These are phyloP conservation scores for Ephemerocybe angulata DNA, from an alignment of 768 basidiomycete species.

Conservation along the genomic window DNA sequence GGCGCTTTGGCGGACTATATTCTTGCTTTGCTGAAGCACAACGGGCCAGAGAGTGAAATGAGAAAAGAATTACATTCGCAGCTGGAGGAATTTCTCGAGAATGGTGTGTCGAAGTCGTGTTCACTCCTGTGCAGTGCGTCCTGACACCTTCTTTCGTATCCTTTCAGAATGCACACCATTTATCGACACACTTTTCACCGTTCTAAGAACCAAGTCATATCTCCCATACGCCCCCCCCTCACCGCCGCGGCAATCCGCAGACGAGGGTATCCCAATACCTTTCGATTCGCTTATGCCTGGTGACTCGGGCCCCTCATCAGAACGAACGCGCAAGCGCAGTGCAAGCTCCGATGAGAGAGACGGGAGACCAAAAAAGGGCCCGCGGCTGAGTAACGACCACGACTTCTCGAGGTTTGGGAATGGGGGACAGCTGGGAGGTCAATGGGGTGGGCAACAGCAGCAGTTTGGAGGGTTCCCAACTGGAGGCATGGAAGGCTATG, in stretches of 20 bases:
- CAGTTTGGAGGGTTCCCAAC: slow-evolving; percentile 29
- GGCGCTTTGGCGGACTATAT: slow-evolving; percentile 92
- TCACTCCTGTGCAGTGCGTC: slow-evolving; percentile 12
- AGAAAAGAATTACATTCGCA: slow-evolving; percentile 71
- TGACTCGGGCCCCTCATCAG: slow-evolving; percentile 39
- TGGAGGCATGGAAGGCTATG: slow-evolving; percentile 27
- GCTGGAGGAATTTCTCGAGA: slow-evolving; percentile 90
- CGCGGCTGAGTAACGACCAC: slow-evolving; percentile 60
- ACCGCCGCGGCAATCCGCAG: slow-evolving; percentile 36
- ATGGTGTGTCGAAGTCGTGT: slow-evolving; percentile 47
- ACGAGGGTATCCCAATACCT: slow-evolving; percentile 78
- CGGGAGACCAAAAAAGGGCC: slow-evolving; percentile 61
- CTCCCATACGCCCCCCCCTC: slow-evolving; percentile 60
- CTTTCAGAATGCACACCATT: slow-evolving; percentile 63
- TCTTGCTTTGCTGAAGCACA: slow-evolving; percentile 88
- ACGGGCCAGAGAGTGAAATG: slow-evolving; percentile 79
- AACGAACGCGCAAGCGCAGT: slow-evolving; percentile 61
- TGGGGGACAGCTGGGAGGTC: slow-evolving; percentile 35
- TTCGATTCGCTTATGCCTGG: slow-evolving; percentile 50
- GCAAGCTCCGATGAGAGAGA: slow-evolving; percentile 61
- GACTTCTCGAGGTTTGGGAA: slow-evolving; percentile 61
- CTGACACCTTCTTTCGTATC: slow-evolving; percentile 10
- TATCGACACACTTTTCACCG: slow-evolving; percentile 81
- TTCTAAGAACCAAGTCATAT: slow-evolving; percentile 82
- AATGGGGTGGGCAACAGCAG: slow-evolving; percentile 26